A percentile compares a stretch with the other conserved stretches of the same genome.
These are phyloP conservation scores for Aspergillus amoenus DNA, from an alignment of 2,329 filamentous ascomycete genomes.

Conservation along the genomic window DNA sequence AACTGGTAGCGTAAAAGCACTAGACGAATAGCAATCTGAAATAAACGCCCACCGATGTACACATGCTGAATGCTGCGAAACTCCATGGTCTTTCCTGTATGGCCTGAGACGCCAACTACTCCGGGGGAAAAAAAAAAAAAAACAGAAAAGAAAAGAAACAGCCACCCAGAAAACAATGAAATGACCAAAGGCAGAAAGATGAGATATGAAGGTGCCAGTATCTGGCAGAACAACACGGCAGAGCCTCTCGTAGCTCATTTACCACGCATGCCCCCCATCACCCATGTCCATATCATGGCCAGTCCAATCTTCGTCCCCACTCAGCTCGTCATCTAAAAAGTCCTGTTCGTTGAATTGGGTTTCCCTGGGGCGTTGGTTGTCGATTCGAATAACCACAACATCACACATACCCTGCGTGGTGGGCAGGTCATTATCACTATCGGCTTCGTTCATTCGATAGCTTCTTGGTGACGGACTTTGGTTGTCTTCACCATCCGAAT, in stretches of 20 bases:
- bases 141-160: not conserved
- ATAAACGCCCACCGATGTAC: not conserved
- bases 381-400: conserved; percentile 59
- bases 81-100: not conserved
- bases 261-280: conserved; percentile 23
- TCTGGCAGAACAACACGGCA: not conserved
- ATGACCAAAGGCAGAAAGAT: not conserved
- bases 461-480: conserved; percentile 6
- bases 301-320: conserved; percentile 64
- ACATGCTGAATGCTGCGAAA: not conserved
- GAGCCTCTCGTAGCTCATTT: not conserved
- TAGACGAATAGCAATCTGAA: not conserved
- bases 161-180: not conserved
- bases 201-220: not conserved
- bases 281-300: conserved; percentile 42
- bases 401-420: conserved; percentile 59
- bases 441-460: conserved; percentile 8
- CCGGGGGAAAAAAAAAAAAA: not conserved
- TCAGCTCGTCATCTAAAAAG: conserved; percentile 60
- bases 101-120: not conserved
- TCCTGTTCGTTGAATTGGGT: conserved; percentile 59
- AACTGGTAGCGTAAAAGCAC: not conserved
- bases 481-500: conserved; percentile 27
- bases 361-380: conserved; percentile 61
- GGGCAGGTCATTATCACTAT: conserved; percentile 8